Evolutionary conservation across 2,329 filamentous ascomycete genomes (phyloP).

Genomic region (Penicillium sp.): DNA sequence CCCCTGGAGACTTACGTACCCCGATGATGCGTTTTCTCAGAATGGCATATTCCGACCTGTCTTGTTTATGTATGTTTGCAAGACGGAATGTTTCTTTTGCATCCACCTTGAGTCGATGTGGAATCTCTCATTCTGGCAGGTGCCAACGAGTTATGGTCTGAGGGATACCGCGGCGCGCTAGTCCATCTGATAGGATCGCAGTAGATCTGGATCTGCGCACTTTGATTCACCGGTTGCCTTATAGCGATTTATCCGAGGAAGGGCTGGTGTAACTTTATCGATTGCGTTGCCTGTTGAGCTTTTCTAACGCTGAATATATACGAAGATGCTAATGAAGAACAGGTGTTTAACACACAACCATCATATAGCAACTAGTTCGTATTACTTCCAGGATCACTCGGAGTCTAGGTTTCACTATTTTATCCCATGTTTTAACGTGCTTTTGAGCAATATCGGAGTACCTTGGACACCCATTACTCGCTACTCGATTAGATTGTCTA

Average conservation of each 20-base stretch:
- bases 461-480: background rate
- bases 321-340: background rate
- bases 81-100: background rate
- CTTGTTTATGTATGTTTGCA: background rate
- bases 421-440: no score
- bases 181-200: background rate
- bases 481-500: background rate
- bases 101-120: background rate
- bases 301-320: background rate
- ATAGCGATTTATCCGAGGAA: slow-evolving; percentile 1
- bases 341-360: background rate
- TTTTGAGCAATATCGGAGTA: background rate
- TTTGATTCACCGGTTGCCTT: background rate
- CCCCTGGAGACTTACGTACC: background rate
- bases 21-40: background rate
- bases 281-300: background rate
- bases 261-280: background rate
- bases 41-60: background rate
- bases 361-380: background rate
- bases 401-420: background rate
- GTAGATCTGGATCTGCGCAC: background rate
- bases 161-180: background rate
- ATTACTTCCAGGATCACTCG: background rate
- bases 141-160: background rate
- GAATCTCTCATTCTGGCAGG: background rate